Evolutionary conservation across 164 flowering plant genomes (phyloP).

Genomic region (Brasenia schreberi): DNA sequence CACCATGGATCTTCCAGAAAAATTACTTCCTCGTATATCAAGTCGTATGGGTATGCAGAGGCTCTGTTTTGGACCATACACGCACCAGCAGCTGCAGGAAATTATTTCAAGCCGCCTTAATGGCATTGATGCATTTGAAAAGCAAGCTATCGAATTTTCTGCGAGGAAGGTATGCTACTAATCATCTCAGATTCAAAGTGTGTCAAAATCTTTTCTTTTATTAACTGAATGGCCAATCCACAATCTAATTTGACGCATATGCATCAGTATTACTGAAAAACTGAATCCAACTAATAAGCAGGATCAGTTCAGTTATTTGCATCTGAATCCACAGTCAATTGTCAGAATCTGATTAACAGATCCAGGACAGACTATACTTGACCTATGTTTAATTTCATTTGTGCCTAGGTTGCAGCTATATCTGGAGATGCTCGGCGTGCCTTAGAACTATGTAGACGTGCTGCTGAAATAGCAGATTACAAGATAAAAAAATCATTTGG

Average conservation of each 20-base stretch:
- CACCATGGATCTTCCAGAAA: slow-evolving; percentile 99
- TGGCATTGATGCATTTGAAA: no score
- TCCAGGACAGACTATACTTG: no score
- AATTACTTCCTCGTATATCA: slow-evolving; percentile 94
- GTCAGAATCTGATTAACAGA: no score
- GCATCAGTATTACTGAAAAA: no score
- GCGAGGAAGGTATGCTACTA: no score
- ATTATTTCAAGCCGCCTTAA: no score
- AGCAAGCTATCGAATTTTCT: no score
- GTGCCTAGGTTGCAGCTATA: slow-evolving; percentile 82
- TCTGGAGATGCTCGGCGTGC: slow-evolving; percentile 99
- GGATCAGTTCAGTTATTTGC: neutral
- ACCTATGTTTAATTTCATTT: neutral
- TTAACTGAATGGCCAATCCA: no score
- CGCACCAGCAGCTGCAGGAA: neutral
- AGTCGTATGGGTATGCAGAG: slow-evolving; percentile 96
- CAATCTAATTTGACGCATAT: no score
- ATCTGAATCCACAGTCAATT: neutral
- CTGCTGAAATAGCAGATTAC: slow-evolving; percentile 87
- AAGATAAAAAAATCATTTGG: slow-evolving; percentile 29
- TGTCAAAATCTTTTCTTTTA: no score
- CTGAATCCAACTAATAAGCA: no score
- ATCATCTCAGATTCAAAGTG: no score
- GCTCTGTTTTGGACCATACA: slow-evolving; percentile 89
- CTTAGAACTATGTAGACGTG: slow-evolving; percentile 89